These are phyloP conservation scores for Citrus glauca DNA, from an alignment of 345 rosid species.

Conservation along the genomic window DNA sequence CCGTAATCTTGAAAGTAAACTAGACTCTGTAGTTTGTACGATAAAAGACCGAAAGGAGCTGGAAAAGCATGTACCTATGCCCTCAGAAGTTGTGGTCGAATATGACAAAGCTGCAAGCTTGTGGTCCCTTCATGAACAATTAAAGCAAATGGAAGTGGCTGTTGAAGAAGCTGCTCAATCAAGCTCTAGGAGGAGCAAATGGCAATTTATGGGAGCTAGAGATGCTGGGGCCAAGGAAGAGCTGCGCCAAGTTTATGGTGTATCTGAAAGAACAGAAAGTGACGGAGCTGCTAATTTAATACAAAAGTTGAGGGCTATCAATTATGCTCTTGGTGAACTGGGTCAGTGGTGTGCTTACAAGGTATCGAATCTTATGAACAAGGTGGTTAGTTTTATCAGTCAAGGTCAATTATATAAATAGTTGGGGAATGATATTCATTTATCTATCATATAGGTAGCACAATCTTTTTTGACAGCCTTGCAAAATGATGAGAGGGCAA, in stretches of 20 bases:
- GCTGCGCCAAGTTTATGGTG: constrained; percentile 92
- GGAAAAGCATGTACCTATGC: constrained; percentile 97
- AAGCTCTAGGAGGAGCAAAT: constrained; percentile 85
- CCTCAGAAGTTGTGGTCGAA: constrained; percentile 83
- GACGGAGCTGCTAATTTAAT: constrained; percentile 96
- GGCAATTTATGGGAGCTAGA: constrained; percentile 99
- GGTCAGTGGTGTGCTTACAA: constrained; percentile 99
- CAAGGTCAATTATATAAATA: not conserved
- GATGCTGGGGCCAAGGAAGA: constrained; percentile 99
- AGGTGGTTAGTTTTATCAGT: constrained; percentile 1
- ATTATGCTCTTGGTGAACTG: constrained; percentile 87
- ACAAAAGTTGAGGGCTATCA: constrained; percentile 91
- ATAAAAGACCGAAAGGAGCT: constrained; percentile 93
- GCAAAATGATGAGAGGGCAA: constrained; percentile 89
- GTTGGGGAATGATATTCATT: not conserved
- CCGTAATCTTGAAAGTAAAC: constrained; percentile 94
- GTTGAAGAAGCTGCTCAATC: constrained; percentile 94
- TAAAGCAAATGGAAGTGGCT: constrained; percentile 81
- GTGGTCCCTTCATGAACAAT: constrained; percentile 94
- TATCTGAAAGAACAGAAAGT: constrained; percentile 95
- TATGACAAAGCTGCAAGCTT: constrained; percentile 93
- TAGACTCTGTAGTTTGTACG: constrained; percentile 88
- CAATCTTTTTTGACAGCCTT: constrained; percentile 87
- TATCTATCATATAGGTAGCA: constrained; percentile 60
- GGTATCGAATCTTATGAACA: constrained; percentile 37